phyloP scores from a whole-genome alignment of 257 asterid genomes.

The Solanum bukasovii region DNA sequence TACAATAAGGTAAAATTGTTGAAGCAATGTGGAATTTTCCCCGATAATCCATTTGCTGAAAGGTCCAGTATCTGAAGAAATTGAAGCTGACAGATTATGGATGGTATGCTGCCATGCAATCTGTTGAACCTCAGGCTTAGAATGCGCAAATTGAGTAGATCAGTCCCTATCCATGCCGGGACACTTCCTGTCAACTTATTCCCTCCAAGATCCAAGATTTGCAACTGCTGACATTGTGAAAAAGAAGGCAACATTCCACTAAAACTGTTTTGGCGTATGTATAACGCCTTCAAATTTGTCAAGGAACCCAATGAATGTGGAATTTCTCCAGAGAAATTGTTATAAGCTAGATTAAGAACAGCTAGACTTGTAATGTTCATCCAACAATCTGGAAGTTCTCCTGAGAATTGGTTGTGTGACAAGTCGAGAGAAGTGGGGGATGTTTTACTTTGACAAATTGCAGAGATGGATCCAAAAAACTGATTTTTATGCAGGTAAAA shows the following conservation, averaged over 20 bases:
- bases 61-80: background rate
- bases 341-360: slow-evolving; percentile 8
- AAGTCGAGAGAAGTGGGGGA: background rate
- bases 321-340: slow-evolving; percentile 10
- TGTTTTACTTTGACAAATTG: background rate
- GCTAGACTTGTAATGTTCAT: background rate
- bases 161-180: background rate
- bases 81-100: background rate
- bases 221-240: background rate
- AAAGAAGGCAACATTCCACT: slow-evolving; percentile 8
- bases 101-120: background rate
- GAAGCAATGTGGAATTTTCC: slow-evolving; percentile 10
- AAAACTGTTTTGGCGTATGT: slow-evolving; percentile 3
- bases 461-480: slow-evolving; percentile 14
- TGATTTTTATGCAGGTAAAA: slow-evolving; percentile 4
- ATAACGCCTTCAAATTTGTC: background rate
- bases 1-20: slow-evolving; percentile 6
- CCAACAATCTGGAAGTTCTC: slow-evolving; percentile 17
- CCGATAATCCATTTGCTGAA: background rate
- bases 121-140: background rate
- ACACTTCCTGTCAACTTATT: background rate
- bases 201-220: slow-evolving; percentile 17
- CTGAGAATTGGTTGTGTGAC: slow-evolving; percentile 3
- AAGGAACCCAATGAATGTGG: slow-evolving; percentile 5
- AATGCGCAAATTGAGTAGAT: background rate